Evolutionary conservation across 352 stramenopile genomes (phyloP).

Genomic region (Globisporangium yorkense): DNA sequence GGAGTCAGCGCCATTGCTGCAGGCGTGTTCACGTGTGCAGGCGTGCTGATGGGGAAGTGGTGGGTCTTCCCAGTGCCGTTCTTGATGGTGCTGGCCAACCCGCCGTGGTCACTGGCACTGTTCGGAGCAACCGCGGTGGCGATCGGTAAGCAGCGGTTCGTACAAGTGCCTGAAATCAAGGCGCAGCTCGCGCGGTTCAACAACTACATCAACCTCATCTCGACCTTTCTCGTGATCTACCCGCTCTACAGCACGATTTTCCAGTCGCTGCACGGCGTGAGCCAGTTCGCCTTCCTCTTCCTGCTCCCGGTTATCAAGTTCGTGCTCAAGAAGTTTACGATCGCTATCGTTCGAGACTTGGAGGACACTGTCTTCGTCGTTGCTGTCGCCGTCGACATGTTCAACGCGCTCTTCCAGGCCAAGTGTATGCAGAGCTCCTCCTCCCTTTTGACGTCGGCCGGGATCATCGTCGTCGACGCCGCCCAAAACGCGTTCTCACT

Average conservation of each 20-base stretch:
- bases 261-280: not conserved
- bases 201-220: not conserved
- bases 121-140: slow-evolving; percentile 2
- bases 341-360: not conserved
- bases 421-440: slow-evolving; percentile 18
- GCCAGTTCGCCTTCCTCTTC: slow-evolving; percentile 10
- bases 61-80: slow-evolving; percentile 10
- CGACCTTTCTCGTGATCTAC: slow-evolving; percentile 6
- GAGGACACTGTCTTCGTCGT: slow-evolving; percentile 1
- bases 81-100: slow-evolving; percentile 3
- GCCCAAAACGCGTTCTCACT: slow-evolving; percentile 7
- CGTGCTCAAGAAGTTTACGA: slow-evolving; percentile 1
- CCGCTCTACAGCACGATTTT: slow-evolving; percentile 6
- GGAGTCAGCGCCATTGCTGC: not conserved
- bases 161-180: slow-evolving; percentile 6
- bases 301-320: slow-evolving; percentile 8
- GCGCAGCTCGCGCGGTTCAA: not conserved
- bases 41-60: not conserved
- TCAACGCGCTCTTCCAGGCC: slow-evolving; percentile 11
- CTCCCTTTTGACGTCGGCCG: slow-evolving; percentile 14
- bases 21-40: not conserved
- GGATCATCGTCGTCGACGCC: slow-evolving; percentile 6
- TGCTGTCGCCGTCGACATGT: slow-evolving; percentile 2
- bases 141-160: slow-evolving; percentile 13
- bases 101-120: not conserved